Percentiles rank a stretch among this genome's conserved stretches.
phyloP scores from a whole-genome alignment of 1,139 yeast genomes.

The Candida pseudoviswanathii region DNA sequence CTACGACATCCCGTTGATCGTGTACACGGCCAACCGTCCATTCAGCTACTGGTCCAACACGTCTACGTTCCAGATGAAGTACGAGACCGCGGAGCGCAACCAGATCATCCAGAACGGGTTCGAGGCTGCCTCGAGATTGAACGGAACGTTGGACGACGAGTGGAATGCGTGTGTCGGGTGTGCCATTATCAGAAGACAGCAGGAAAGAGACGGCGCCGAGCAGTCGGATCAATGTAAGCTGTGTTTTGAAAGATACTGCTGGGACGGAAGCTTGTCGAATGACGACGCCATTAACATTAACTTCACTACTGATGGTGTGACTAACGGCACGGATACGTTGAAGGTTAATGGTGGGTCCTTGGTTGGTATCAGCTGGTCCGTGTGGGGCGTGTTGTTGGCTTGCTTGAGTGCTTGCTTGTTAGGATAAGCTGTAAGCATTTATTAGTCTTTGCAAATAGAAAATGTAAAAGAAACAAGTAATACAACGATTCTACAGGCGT shows the following conservation, averaged over 20 bases:
- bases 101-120: slow-evolving; percentile 77
- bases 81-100: slow-evolving; percentile 57
- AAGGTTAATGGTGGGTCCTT: slow-evolving; percentile 7
- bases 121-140: slow-evolving; percentile 72
- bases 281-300: slow-evolving; percentile 27
- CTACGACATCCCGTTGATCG: slow-evolving; percentile 68
- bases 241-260: slow-evolving; percentile 60
- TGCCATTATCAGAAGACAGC: slow-evolving; percentile 47
- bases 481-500: no score
- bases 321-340: slow-evolving; percentile 30
- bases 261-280: slow-evolving; percentile 59
- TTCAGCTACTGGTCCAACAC: slow-evolving; percentile 68
- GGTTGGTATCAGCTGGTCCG: slow-evolving; percentile 16
- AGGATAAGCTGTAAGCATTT: background rate
- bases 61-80: slow-evolving; percentile 69
- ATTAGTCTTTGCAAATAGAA: background rate
- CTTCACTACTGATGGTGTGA: slow-evolving; percentile 51
- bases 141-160: slow-evolving; percentile 69
- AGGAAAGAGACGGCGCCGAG: slow-evolving; percentile 39
- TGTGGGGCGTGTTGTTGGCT: slow-evolving; percentile 14
- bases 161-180: slow-evolving; percentile 86
- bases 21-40: slow-evolving; percentile 79
- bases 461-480: no score
- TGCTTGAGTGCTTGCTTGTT: slow-evolving; percentile 5
- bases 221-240: slow-evolving; percentile 43